A percentile compares a stretch with the other conserved stretches of the same genome.
Conservation (phyloP, 352 stramenopile genomes). For the Globisporangium viniferum region DNA sequence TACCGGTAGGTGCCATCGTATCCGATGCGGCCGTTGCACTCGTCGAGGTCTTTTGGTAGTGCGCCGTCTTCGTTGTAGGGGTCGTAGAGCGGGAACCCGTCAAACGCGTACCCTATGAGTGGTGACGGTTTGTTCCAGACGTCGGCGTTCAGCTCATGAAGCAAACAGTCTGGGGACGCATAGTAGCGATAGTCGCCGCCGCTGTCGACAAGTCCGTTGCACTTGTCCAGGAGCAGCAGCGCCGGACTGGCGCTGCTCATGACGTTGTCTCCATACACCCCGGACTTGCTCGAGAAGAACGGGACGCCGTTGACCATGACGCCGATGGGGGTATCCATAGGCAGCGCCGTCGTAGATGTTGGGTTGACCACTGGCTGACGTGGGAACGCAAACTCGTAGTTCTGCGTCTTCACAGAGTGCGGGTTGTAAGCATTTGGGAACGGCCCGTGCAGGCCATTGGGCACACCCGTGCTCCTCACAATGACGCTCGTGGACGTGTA, state of each 20-base stretch:
- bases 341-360: slow-evolving; percentile 25
- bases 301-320: slow-evolving; percentile 76
- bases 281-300: slow-evolving; percentile 46
- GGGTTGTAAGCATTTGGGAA: slow-evolving; percentile 71
- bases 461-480: slow-evolving; percentile 58
- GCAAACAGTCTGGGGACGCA: slow-evolving; percentile 59
- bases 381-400: slow-evolving; percentile 68
- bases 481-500: slow-evolving; percentile 54
- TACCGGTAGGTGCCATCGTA: slow-evolving; percentile 71
- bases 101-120: slow-evolving; percentile 66
- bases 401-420: slow-evolving; percentile 38
- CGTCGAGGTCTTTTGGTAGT: slow-evolving; percentile 52
- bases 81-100: slow-evolving; percentile 76
- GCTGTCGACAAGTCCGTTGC: slow-evolving; percentile 59
- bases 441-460: slow-evolving; percentile 41
- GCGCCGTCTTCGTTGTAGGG: slow-evolving; percentile 45
- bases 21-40: slow-evolving; percentile 59
- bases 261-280: slow-evolving; percentile 38
- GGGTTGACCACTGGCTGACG: slow-evolving; percentile 29
- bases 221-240: slow-evolving; percentile 60
- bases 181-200: slow-evolving; percentile 78
- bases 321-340: slow-evolving; percentile 42
- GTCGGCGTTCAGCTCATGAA: slow-evolving; percentile 37
- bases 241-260: slow-evolving; percentile 33
- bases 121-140: slow-evolving; percentile 32